Evolutionary conservation across 108 stramenopile genomes (phyloP).

Genomic region (Stephanodiscus triporus): DNA sequence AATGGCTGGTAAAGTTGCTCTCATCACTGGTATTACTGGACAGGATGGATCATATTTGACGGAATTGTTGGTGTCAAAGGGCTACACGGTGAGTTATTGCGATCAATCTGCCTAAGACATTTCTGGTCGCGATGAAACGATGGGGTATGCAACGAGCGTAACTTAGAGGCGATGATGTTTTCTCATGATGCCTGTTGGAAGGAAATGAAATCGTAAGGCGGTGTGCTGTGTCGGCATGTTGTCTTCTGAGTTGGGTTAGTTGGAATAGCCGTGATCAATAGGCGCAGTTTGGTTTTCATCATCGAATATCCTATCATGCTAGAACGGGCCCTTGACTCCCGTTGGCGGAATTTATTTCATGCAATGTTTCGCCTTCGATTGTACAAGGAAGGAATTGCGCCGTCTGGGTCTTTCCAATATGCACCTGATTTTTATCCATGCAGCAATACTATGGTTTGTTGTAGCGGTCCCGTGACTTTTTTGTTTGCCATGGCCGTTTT

Average conservation of each 20-base stretch:
- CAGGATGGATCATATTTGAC: conserved; percentile 99
- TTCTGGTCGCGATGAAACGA: neutral
- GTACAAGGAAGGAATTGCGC: no score
- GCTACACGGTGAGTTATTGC: conserved; percentile 82
- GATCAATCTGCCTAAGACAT: neutral
- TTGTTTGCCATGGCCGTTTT: neutral
- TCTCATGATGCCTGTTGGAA: neutral
- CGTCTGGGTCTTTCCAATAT: no score
- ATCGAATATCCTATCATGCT: no score
- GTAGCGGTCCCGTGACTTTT: neutral
- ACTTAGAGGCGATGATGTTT: neutral
- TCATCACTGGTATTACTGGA: conserved; percentile 98
- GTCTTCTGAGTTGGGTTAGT: neutral
- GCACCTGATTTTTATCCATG: neutral
- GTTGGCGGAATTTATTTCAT: no score
- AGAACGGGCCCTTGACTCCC: no score
- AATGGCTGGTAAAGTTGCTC: conserved; percentile 76
- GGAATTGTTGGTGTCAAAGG: conserved; percentile 93
- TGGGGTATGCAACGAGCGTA: neutral
- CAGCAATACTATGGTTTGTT: no score
- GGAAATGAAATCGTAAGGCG: neutral
- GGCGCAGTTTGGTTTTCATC: neutral
- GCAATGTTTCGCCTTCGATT: neutral
- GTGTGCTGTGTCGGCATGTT: neutral
- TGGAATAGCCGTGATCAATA: neutral